Base-by-base conservation (phyloP, 2,329 filamentous ascomycete species). In the Aspergillus fischeri region DNA sequence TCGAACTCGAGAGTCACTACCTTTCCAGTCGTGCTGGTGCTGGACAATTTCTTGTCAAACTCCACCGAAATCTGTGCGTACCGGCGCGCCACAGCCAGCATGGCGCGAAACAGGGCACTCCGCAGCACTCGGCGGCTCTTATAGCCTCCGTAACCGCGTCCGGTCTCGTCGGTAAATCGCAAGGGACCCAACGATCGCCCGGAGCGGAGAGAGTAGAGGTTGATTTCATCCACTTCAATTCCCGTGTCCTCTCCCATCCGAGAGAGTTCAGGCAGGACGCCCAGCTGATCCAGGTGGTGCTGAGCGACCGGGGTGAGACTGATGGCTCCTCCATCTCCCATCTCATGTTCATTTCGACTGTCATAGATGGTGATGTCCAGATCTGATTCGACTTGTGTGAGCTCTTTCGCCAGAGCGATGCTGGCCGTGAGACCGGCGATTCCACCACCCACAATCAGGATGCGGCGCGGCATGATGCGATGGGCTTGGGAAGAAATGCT, bases 221-320 rank as follows among this genome's bases (percentile, higher is more conserved):
- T 66, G 50, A 72, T 68, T 25, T 60, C 61, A 24, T 70, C 63
- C 5, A 72, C 68, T 32, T 68, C 66, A 8, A 65, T 58, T 9
- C 70, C 70, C 4, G 65, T 65, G 20, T 71, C 65, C 14, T 66
- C 62, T n/a, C 70, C 69, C 58, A 67, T 66, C 24, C 61, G 57
- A 27, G 65, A 56, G 20, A 75, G 65, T 48, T 69, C 65, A 1
- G 65, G 50, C 20, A 73, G 57, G 14, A 74, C 67, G 4, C 72
- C 73, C 7, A 75, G 59, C 29, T 71, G 61, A 38, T 72, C 67
- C 7, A 76, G 65, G 52, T 72, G 66, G 20, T 70, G 65, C 27
- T 73, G 62, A 3, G 72, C 73, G 28, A 70, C 69, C 1, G 73
- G 73, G 1, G 71, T 73, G 17, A 76, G 62, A 54, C 70, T 71